Evolutionary conservation across 176 grass and related monocot species (phyloP).

Genomic region (Dendrocalamus sinicus): DNA sequence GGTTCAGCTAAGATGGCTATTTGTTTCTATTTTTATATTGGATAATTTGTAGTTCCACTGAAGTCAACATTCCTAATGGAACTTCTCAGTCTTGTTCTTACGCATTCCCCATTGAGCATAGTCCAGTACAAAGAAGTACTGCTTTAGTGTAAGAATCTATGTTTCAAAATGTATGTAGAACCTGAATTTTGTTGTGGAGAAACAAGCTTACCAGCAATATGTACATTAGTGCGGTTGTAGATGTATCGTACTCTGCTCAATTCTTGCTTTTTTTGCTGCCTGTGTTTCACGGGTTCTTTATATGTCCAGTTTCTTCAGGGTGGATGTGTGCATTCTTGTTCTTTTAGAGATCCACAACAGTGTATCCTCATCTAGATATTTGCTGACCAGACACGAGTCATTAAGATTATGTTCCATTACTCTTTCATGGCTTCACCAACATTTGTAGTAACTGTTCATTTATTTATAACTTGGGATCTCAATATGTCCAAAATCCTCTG

Average conservation of each 20-base stretch:
- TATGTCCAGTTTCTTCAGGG: neutral
- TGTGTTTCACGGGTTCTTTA: neutral
- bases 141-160: neutral
- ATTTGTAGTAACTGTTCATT: neutral
- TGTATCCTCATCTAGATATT: constrained; percentile 1
- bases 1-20: neutral
- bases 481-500: neutral
- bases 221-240: neutral
- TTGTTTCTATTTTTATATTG: constrained; percentile 12
- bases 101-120: neutral
- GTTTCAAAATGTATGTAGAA: neutral
- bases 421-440: too few relatives aligned
- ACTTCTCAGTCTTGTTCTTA: neutral
- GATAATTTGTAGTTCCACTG: neutral
- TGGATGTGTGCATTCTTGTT: neutral
- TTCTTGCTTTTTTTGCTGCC: neutral
- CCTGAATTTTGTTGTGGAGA: neutral
- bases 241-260: neutral
- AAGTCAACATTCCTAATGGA: neutral
- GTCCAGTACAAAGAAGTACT: neutral
- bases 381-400: neutral
- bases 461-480: neutral
- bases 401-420: neutral
- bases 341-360: neutral
- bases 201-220: constrained; percentile 7